These are phyloP conservation scores for Macrolepiota fuliginosa DNA, from an alignment of 768 basidiomycete genomes.

Conservation along the genomic window DNA sequence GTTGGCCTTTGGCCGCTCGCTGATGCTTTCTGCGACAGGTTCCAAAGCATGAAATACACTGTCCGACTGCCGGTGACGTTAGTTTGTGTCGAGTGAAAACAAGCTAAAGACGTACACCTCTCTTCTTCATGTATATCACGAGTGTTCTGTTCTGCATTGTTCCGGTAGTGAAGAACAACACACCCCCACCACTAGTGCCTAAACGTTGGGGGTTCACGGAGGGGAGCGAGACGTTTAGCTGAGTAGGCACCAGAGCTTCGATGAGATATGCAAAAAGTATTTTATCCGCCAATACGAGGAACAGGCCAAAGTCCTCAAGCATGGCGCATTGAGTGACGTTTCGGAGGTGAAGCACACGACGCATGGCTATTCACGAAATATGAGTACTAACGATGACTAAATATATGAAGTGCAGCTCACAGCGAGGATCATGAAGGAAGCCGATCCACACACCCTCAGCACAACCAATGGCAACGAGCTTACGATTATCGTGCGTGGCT, in stretches of 20 bases:
- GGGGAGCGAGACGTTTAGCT: slow-evolving; percentile 61
- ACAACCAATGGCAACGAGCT: slow-evolving; percentile 90
- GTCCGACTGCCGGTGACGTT: slow-evolving; percentile 46
- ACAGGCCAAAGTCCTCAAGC: slow-evolving; percentile 94
- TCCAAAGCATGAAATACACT: slow-evolving; percentile 94
- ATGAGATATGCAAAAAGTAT: slow-evolving; percentile 93
- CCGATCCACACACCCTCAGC: slow-evolving; percentile 98
- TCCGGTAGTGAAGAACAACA: slow-evolving; percentile 95
- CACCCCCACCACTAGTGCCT: slow-evolving; percentile 81
- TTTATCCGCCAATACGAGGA: slow-evolving; percentile 94
- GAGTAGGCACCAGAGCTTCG: slow-evolving; percentile 92
- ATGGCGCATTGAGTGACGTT: slow-evolving; percentile 95
- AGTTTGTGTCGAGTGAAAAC: neutral
- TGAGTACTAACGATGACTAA: neutral
- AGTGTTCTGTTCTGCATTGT: slow-evolving; percentile 83
- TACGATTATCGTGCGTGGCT: slow-evolving; percentile 86
- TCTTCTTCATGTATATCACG: slow-evolving; percentile 79
- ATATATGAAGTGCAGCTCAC: slow-evolving; percentile 41
- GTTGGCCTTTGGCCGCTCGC: slow-evolving; percentile 64
- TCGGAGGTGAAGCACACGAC: slow-evolving; percentile 90
- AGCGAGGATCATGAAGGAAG: slow-evolving; percentile 83
- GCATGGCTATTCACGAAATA: slow-evolving; percentile 58
- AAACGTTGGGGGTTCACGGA: slow-evolving; percentile 87
- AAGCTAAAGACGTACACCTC: slow-evolving; percentile 52
- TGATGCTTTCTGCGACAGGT: slow-evolving; percentile 85